Evolutionary conservation across 2,329 filamentous ascomycete species (phyloP).

Genomic region (Colletotrichum lentis): DNA sequence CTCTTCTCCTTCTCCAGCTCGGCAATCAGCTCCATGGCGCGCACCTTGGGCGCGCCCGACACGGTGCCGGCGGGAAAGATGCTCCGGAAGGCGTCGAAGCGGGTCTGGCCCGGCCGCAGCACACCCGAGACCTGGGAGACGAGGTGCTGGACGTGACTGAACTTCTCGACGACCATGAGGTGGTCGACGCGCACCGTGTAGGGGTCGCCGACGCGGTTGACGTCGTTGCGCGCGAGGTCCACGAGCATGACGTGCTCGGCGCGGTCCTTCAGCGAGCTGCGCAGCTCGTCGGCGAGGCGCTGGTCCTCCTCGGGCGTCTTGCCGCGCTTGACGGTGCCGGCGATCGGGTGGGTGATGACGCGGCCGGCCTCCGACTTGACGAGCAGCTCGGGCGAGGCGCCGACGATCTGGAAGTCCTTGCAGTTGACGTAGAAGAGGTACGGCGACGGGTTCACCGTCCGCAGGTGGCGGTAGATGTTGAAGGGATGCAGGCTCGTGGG

Average conservation of each 20-base stretch:
- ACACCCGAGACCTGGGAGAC: constrained; percentile 95
- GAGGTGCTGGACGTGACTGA: constrained; percentile 96
- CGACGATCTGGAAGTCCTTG: constrained; percentile 90
- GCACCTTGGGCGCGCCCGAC: constrained; percentile 92
- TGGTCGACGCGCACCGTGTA: constrained; percentile 88
- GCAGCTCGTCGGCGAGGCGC: constrained; percentile 77
- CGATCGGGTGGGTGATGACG: constrained; percentile 96
- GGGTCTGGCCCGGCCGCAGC: constrained; percentile 81
- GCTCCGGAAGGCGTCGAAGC: constrained; percentile 94
- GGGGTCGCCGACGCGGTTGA: constrained; percentile 95
- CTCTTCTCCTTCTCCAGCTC: constrained; percentile 94
- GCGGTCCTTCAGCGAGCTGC: constrained; percentile 85
- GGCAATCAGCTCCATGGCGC: constrained; percentile 95
- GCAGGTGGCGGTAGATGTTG: constrained; percentile 95
- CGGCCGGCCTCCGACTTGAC: constrained; percentile 88
- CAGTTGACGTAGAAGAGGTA: constrained; percentile 98
- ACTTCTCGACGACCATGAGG: constrained; percentile 92
- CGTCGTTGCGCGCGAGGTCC: constrained; percentile 93
- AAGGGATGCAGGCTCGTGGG: constrained; percentile 94
- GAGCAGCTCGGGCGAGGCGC: constrained; percentile 91
- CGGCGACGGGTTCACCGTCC: constrained; percentile 96
- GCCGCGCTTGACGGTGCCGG: constrained; percentile 91
- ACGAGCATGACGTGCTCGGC: constrained; percentile 98
- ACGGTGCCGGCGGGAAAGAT: constrained; percentile 98
- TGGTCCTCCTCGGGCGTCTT: constrained; percentile 83